Conservation (phyloP, 768 basidiomycete species). For the Leccinellum rugosiceps region DNA sequence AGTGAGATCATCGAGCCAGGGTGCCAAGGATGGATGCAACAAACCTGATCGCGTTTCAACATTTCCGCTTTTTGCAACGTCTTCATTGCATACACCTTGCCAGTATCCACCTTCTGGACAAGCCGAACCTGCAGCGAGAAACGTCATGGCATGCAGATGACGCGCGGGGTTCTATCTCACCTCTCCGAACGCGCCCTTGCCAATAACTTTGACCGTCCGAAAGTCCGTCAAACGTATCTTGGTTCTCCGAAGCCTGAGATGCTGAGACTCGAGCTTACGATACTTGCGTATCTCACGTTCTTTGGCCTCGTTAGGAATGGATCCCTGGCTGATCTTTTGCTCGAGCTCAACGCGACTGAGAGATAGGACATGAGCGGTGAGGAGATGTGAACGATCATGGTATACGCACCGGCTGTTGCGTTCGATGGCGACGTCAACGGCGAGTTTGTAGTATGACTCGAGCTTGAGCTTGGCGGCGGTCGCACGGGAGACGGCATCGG, state of each 20-base stretch:
- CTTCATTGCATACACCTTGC: conserved; percentile 99
- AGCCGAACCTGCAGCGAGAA: conserved; percentile 66
- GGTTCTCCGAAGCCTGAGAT: conserved; percentile 88
- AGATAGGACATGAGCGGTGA: background rate
- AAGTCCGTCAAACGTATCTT: conserved; percentile 94
- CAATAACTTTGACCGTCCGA: conserved; percentile 96
- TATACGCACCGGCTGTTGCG: conserved; percentile 78
- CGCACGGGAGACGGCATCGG: conserved; percentile 83
- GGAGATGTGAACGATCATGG: background rate
- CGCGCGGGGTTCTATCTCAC: conserved; percentile 39
- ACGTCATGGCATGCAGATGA: background rate
- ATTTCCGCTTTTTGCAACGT: conserved; percentile 97
- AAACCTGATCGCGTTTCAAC: conserved; percentile 97
- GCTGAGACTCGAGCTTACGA: conserved; percentile 83
- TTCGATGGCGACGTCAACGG: conserved; percentile 95
- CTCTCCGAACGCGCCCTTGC: conserved; percentile 98
- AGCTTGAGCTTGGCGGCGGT: conserved; percentile 96
- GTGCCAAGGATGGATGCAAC: conserved; percentile 17
- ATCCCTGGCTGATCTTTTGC: conserved; percentile 73
- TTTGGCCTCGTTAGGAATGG: conserved; percentile 76
- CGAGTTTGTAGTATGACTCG: conserved; percentile 97
- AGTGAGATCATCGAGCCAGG: conserved; percentile 5
- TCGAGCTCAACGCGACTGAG: conserved; percentile 86
- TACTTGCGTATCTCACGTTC: conserved; percentile 85
- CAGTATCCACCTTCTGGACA: conserved; percentile 96